phyloP scores from a whole-genome alignment of 352 stramenopile genomes.

The Phytophthora tentaculata region DNA sequence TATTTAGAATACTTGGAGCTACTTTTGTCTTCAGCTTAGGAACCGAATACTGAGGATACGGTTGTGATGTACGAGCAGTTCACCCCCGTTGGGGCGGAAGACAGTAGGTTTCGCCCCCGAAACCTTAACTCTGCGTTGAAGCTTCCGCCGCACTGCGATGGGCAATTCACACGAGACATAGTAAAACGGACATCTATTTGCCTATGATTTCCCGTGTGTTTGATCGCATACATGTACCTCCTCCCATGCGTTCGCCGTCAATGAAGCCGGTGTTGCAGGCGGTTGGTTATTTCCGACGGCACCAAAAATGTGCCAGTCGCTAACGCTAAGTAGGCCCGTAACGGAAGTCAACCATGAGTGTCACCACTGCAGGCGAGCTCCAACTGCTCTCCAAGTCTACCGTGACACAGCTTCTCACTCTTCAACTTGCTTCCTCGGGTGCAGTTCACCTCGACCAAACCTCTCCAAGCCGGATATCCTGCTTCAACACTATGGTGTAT shows the following conservation, averaged over 20 bases:
- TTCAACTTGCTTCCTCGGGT: constrained; percentile 30
- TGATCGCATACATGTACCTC: constrained; percentile 29
- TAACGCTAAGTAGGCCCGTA: constrained; percentile 22
- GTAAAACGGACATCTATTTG: constrained; percentile 25
- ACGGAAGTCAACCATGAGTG: constrained; percentile 21
- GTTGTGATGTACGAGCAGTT: not conserved
- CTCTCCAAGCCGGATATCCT: constrained; percentile 2
- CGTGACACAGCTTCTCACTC: constrained; percentile 27
- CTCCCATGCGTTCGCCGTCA: constrained; percentile 6
- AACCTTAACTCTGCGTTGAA: constrained; percentile 6
- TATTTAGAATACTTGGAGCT: not conserved
- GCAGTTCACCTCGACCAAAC: constrained; percentile 22
- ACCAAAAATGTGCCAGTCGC: constrained; percentile 23
- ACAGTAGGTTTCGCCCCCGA: constrained; percentile 12
- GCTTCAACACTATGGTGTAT: constrained; percentile 38
- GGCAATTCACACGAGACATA: not conserved
- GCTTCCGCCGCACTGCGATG: constrained; percentile 6
- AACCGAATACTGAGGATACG: not conserved
- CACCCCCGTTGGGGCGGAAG: not conserved
- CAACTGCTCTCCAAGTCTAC: too few relatives aligned
- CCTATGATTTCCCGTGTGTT: too few relatives aligned
- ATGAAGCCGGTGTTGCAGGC: constrained; percentile 29
- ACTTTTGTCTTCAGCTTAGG: not conserved
- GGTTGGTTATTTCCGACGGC: constrained; percentile 18
- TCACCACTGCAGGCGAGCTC: not conserved